Evolutionary conservation across 768 basidiomycete species (phyloP).

Genomic region (Hirschioporus abietinus): DNA sequence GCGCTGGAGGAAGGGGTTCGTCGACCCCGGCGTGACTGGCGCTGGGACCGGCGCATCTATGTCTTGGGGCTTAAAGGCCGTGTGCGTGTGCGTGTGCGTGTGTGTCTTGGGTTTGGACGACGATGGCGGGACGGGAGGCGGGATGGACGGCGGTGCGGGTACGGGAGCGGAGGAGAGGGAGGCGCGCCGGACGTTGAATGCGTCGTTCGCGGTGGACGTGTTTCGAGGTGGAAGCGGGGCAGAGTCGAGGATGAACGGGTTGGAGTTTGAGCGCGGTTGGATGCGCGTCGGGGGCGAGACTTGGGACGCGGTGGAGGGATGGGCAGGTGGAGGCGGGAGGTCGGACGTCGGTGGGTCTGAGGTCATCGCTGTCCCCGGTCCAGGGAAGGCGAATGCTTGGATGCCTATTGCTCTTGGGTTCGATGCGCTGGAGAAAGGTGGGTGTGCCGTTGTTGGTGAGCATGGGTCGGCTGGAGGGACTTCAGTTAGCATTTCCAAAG

Average conservation of each 20-base stretch:
- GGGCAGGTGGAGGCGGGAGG: conserved; percentile 18
- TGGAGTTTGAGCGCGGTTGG: conserved; percentile 22
- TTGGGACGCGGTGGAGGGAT: conserved; percentile 9
- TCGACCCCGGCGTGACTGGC: conserved; percentile 6
- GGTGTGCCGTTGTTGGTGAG: conserved; percentile 7
- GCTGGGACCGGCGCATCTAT: too few species aligned
- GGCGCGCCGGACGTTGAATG: conserved; percentile 16
- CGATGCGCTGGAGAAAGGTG: conserved; percentile 4
- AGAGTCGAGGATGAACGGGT: conserved; percentile 49
- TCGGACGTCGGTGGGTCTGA: conserved; percentile 5
- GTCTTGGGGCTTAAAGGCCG: not conserved
- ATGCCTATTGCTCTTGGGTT: not conserved
- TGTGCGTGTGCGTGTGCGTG: too few species aligned
- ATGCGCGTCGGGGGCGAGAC: conserved; percentile 16
- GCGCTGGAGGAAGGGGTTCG: conserved; percentile 17
- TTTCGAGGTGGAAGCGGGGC: conserved; percentile 29
- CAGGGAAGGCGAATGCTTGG: not conserved
- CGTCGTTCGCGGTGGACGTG: conserved; percentile 37
- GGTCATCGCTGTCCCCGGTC: too few species aligned
- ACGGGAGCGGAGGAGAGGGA: conserved; percentile 12
- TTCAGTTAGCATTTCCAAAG: conserved; percentile 18
- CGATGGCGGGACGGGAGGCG: not conserved
- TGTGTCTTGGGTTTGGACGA: not conserved
- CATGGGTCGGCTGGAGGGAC: conserved; percentile 8
- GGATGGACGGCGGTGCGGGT: not conserved